A percentile compares a stretch with the other conserved stretches of the same genome.
Evolutionary conservation across 345 rosid species (phyloP).

Genomic region (Gossypium stocksii): DNA sequence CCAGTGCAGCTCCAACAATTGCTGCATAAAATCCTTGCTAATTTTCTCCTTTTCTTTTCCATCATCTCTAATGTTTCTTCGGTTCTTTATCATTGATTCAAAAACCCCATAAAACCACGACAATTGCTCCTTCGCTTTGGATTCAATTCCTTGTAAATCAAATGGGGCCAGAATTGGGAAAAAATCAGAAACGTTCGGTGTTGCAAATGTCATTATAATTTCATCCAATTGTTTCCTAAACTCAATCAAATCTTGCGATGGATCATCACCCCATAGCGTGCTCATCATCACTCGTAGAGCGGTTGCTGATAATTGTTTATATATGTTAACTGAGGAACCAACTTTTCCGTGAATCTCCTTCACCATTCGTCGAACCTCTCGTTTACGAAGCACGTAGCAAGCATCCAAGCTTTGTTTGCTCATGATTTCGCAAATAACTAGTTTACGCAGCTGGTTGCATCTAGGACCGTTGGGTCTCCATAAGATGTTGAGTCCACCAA

Average conservation of each 20-base stretch:
- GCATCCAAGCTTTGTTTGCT: conserved; percentile 34
- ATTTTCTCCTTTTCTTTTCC: background rate
- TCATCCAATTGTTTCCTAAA: background rate
- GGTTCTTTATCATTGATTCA: background rate
- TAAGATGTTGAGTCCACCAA: conserved; percentile 31
- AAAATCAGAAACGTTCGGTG: background rate
- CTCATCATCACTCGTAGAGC: background rate
- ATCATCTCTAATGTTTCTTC: background rate
- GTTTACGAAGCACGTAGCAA: conserved; percentile 12
- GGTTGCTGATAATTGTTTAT: conserved; percentile 32
- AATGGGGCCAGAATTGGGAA: conserved; percentile 24
- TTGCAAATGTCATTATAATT: background rate
- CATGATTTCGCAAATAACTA: conserved; percentile 32
- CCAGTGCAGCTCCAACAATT: background rate
- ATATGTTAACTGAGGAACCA: conserved; percentile 32
- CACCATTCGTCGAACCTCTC: conserved; percentile 1
- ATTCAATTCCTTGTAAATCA: conserved; percentile 18
- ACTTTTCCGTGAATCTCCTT: conserved; percentile 14
- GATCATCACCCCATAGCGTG: conserved; percentile 3
- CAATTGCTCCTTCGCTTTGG: background rate
- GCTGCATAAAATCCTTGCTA: conserved; percentile 6
- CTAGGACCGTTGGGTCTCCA: conserved; percentile 35
- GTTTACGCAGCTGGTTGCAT: conserved; percentile 28
- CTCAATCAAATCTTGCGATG: background rate
- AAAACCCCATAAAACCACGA: conserved; percentile 2